A percentile compares a stretch with the other conserved stretches of the same genome.
These are phyloP conservation scores for Sergeia podlipaevii DNA, from an alignment of 208 protist genomes.

Conservation along the genomic window DNA sequence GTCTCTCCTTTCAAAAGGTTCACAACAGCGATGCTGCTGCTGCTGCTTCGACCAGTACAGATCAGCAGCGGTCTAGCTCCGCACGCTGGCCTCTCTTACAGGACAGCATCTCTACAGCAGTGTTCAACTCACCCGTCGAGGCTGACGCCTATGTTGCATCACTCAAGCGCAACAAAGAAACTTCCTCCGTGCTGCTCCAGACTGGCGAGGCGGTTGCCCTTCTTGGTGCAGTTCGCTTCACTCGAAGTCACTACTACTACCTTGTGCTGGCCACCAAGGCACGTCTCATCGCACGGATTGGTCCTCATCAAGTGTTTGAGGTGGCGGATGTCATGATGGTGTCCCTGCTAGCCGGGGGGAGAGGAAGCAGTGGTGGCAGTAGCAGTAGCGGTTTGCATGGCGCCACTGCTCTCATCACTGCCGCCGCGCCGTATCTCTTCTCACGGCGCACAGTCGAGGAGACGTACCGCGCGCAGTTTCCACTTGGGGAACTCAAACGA, in stretches of 20 bases:
- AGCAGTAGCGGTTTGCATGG: constrained; percentile 1
- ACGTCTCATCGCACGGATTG: constrained; percentile 78
- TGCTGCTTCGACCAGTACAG: not conserved
- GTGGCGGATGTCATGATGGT: constrained; percentile 72
- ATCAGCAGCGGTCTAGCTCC: not conserved
- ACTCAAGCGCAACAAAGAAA: constrained; percentile 16
- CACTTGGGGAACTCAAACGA: constrained; percentile 50
- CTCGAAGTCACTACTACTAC: constrained; percentile 95
- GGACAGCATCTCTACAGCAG: constrained; percentile 9
- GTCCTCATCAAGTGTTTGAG: constrained; percentile 88
- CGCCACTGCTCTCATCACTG: constrained; percentile 1
- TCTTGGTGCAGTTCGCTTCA: constrained; percentile 90
- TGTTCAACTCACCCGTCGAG: constrained; percentile 29
- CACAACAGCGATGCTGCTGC: not conserved
- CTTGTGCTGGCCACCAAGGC: constrained; percentile 83
- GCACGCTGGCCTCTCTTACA: not conserved
- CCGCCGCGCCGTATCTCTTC: constrained; percentile 12
- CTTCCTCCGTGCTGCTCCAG: constrained; percentile 9
- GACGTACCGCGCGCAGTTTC: constrained; percentile 75
- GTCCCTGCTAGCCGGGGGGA: constrained; percentile 16
- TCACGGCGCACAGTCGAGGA: constrained; percentile 26
- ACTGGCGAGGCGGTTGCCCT: constrained; percentile 29
- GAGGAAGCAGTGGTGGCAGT: not conserved
- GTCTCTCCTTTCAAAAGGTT: constrained; percentile 11
- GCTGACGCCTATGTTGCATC: constrained; percentile 25